Evolutionary conservation across 2,329 filamentous ascomycete genomes (phyloP).

Genomic region (Ophiostoma montium): DNA sequence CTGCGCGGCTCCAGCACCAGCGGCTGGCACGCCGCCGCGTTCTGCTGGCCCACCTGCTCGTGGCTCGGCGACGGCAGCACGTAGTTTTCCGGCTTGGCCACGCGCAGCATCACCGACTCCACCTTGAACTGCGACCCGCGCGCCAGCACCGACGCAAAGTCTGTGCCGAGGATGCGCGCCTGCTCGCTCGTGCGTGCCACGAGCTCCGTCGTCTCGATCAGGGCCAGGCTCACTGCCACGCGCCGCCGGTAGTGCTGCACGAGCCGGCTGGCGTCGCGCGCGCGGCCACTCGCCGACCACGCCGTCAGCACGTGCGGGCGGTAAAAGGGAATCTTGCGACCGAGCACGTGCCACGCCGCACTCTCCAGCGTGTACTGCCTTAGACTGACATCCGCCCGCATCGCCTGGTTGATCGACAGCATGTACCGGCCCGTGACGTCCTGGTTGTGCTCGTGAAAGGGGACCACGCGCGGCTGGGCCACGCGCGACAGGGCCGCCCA

Average conservation of each 20-base stretch:
- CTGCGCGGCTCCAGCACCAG: constrained; percentile 97
- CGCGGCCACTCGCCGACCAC: constrained; percentile 63
- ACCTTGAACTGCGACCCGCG: constrained; percentile 97
- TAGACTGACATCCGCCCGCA: constrained; percentile 83
- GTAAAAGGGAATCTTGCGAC: constrained; percentile 80
- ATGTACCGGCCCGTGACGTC: constrained; percentile 89
- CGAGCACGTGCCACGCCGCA: constrained; percentile 80
- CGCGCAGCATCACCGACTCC: constrained; percentile 96
- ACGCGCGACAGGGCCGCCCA: constrained; percentile 86
- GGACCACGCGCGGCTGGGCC: constrained; percentile 13
- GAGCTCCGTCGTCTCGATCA: constrained; percentile 80
- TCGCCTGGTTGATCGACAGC: constrained; percentile 94
- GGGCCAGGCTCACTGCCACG: constrained; percentile 73
- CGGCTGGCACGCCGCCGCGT: constrained; percentile 85
- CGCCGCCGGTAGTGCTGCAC: constrained; percentile 65
- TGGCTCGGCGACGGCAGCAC: constrained; percentile 77
- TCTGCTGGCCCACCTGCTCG: constrained; percentile 86
- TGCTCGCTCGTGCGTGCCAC: constrained; percentile 86
- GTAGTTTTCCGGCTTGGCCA: constrained; percentile 93
- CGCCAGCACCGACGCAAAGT: constrained; percentile 94
- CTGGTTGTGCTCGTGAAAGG: constrained; percentile 42
- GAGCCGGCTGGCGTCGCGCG: constrained; percentile 57
- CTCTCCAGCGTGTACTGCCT: constrained; percentile 96
- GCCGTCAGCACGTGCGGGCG: constrained; percentile 60
- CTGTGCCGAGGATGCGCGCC: constrained; percentile 78